Evolutionary conservation across 371 early-diverging fungal species (phyloP).

Genomic region (Mucor racemosus): DNA sequence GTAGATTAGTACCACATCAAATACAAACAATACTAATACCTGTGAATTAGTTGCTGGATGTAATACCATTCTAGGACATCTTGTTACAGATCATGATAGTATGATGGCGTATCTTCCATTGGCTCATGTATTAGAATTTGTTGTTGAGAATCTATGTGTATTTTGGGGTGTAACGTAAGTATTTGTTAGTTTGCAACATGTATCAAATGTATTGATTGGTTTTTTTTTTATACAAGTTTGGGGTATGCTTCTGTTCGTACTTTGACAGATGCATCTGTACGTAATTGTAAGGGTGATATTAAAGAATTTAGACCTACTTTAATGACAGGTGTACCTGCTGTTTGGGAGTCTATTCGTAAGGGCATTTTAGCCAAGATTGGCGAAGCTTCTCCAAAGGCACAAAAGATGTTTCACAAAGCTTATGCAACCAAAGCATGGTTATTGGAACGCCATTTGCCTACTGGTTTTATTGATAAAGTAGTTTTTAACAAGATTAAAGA

Average conservation of each 20-base stretch:
- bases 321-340: slow-evolving; percentile 82
- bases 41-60: slow-evolving; percentile 66
- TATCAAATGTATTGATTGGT: no score
- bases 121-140: slow-evolving; percentile 79
- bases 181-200: no score
- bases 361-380: slow-evolving; percentile 54
- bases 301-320: slow-evolving; percentile 79
- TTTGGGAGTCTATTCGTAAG: slow-evolving; percentile 80
- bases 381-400: slow-evolving; percentile 32
- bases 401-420: slow-evolving; percentile 62
- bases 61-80: slow-evolving; percentile 74
- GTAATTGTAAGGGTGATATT: slow-evolving; percentile 77
- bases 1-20: not conserved
- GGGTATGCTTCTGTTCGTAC: slow-evolving; percentile 79
- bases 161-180: slow-evolving; percentile 51
- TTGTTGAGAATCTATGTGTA: slow-evolving; percentile 59
- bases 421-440: slow-evolving; percentile 65
- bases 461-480: slow-evolving; percentile 65
- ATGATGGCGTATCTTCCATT: slow-evolving; percentile 84
- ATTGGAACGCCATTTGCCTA: slow-evolving; percentile 58
- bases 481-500: slow-evolving; percentile 78
- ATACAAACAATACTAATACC: no score
- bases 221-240: slow-evolving; percentile 31
- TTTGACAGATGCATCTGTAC: slow-evolving; percentile 70
- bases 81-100: slow-evolving; percentile 61